These are phyloP conservation scores for Tubosaeta sp. DNA, from an alignment of 768 basidiomycete genomes.

Conservation along the genomic window DNA sequence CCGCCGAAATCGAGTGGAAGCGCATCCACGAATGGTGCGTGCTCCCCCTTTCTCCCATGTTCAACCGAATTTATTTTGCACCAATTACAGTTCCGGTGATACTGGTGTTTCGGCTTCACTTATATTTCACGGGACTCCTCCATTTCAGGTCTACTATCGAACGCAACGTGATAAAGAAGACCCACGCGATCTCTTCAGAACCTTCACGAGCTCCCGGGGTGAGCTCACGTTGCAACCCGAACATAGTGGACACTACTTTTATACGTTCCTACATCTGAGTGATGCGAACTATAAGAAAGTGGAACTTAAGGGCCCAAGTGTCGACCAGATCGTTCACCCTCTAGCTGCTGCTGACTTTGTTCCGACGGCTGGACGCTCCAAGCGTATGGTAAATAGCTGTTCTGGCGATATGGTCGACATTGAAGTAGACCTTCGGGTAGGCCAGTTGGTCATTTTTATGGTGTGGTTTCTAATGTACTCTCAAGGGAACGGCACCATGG, in stretches of 20 bases:
- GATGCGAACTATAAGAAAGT: constrained; percentile 82
- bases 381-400: constrained; percentile 67
- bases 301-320: constrained; percentile 67
- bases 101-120: constrained; percentile 87
- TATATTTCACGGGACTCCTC: constrained; percentile 82
- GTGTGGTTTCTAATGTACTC: background rate
- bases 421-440: constrained; percentile 75
- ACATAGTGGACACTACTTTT: constrained; percentile 83
- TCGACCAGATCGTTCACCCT: constrained; percentile 88
- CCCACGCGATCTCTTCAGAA: constrained; percentile 53
- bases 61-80: constrained; percentile 3
- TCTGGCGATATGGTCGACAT: constrained; percentile 71
- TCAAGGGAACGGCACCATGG: constrained; percentile 87
- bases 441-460: constrained; percentile 14
- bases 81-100: constrained; percentile 66
- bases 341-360: constrained; percentile 75
- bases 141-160: constrained; percentile 80
- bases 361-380: constrained; percentile 40
- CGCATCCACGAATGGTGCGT: constrained; percentile 84
- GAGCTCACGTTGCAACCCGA: constrained; percentile 85
- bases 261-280: constrained; percentile 73
- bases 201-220: constrained; percentile 66
- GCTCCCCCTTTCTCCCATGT: background rate
- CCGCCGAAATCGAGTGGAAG: constrained; percentile 84
- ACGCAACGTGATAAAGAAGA: constrained; percentile 67